phyloP scores from a whole-genome alignment of 805 yeast genomes.

The Nakazawaea wickerhamii region DNA sequence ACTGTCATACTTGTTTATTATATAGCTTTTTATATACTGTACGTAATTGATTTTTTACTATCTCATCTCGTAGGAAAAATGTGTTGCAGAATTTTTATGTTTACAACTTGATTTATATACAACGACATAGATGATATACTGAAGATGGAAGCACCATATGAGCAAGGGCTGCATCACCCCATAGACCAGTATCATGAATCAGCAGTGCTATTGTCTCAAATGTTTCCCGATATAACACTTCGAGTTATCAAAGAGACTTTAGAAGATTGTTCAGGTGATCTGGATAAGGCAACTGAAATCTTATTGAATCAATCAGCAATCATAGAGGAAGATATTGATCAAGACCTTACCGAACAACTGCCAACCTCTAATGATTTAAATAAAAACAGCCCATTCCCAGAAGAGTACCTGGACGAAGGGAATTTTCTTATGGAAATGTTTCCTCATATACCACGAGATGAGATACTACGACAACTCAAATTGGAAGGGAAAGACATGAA shows the following conservation, averaged over 20 bases:
- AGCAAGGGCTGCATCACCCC: too few relatives aligned
- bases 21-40: too few relatives aligned
- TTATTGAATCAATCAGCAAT: slow-evolving; percentile 2
- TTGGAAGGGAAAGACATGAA: not conserved
- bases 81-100: too few relatives aligned
- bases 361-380: too few relatives aligned
- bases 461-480: not conserved
- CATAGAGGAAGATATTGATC: not conserved
- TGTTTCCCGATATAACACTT: slow-evolving; percentile 9
- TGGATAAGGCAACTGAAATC: slow-evolving; percentile 10
- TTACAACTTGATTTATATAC: too few relatives aligned
- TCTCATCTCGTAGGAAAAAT: too few relatives aligned
- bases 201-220: slow-evolving; percentile 4
- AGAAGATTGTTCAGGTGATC: not conserved
- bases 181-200: not conserved
- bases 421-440: slow-evolving; percentile 9
- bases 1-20: not conserved
- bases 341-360: too few relatives aligned
- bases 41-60: too few relatives aligned
- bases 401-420: not conserved
- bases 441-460: slow-evolving; percentile 3
- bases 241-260: not conserved
- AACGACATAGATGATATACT: too few relatives aligned
- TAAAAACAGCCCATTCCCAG: not conserved
- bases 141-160: too few relatives aligned